Evolutionary conservation across 345 rosid genomes (phyloP).

Genomic region (Rhodamnia rubescens): DNA sequence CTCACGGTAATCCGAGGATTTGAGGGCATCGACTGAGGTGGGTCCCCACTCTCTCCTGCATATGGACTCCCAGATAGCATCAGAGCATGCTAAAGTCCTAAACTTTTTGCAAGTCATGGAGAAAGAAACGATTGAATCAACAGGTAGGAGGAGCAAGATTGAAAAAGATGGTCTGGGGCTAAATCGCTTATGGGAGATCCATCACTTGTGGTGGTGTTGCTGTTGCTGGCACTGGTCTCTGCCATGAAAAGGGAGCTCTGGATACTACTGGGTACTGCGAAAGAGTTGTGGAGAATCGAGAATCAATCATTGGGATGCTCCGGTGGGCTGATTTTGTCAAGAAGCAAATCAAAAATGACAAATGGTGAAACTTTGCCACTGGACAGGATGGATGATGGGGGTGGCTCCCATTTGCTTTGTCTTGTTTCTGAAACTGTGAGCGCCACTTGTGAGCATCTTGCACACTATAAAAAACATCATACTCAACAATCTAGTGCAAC

Average conservation of each 20-base stretch:
- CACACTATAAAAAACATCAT: not conserved
- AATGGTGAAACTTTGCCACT: not conserved
- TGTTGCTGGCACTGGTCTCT: slow-evolving; percentile 10
- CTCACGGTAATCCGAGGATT: slow-evolving; percentile 15
- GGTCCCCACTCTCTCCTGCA: slow-evolving; percentile 74
- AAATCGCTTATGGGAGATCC: not conserved
- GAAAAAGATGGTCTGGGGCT: not conserved
- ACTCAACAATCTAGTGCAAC: not conserved
- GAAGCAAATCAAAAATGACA: no score
- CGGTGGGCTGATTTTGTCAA: no score
- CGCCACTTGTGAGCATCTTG: not conserved
- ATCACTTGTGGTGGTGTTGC: not conserved
- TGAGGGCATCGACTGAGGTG: slow-evolving; percentile 41
- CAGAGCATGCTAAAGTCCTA: slow-evolving; percentile 40
- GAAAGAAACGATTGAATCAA: slow-evolving; percentile 64
- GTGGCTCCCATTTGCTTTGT: not conserved
- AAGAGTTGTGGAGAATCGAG: not conserved
- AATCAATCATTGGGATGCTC: not conserved
- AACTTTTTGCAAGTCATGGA: slow-evolving; percentile 60
- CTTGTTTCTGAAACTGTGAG: not conserved
- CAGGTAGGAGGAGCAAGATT: slow-evolving; percentile 66
- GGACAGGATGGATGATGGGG: not conserved
- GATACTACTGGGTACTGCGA: not conserved
- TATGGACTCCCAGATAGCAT: slow-evolving; percentile 67
- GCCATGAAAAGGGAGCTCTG: slow-evolving; percentile 15